phyloP scores from a whole-genome alignment of 2,329 filamentous ascomycete species.

The Acrocalymma vagum region DNA sequence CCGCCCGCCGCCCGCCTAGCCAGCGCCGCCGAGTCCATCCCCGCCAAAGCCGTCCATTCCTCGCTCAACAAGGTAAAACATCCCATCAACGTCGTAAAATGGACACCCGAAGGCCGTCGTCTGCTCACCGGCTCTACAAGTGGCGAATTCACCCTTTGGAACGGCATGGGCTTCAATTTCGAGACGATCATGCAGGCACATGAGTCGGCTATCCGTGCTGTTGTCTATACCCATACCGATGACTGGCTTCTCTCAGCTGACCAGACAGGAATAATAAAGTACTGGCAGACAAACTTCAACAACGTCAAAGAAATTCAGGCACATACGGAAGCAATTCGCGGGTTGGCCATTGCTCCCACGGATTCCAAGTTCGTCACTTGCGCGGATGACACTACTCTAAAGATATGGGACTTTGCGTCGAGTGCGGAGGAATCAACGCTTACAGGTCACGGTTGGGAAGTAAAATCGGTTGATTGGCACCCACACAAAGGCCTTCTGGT shows the following conservation, averaged over 20 bases:
- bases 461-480: conserved; percentile 97
- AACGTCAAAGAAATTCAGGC: conserved; percentile 95
- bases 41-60: conserved; percentile 96
- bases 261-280: conserved; percentile 94
- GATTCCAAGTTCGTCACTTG: conserved; percentile 97
- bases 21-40: conserved; percentile 84
- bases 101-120: conserved; percentile 94
- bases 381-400: conserved; percentile 90
- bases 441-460: conserved; percentile 97
- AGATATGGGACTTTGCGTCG: conserved; percentile 95
- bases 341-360: conserved; percentile 91
- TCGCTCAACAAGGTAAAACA: conserved; percentile 98
- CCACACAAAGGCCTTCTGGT: conserved; percentile 92
- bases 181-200: conserved; percentile 99
- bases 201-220: conserved; percentile 82
- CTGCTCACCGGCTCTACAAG: conserved; percentile 93
- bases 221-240: conserved; percentile 91
- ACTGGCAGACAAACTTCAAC: conserved; percentile 99
- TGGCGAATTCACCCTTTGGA: conserved; percentile 98
- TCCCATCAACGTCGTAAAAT: conserved; percentile 94
- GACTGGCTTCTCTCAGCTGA: conserved; percentile 98
- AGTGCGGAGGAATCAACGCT: conserved; percentile 84
- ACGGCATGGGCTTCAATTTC: conserved; percentile 98
- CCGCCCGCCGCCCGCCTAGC: conserved; percentile 80
- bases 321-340: conserved; percentile 87